phyloP scores from a whole-genome alignment of 768 basidiomycete genomes.

The Xanthoconium purpureum region DNA sequence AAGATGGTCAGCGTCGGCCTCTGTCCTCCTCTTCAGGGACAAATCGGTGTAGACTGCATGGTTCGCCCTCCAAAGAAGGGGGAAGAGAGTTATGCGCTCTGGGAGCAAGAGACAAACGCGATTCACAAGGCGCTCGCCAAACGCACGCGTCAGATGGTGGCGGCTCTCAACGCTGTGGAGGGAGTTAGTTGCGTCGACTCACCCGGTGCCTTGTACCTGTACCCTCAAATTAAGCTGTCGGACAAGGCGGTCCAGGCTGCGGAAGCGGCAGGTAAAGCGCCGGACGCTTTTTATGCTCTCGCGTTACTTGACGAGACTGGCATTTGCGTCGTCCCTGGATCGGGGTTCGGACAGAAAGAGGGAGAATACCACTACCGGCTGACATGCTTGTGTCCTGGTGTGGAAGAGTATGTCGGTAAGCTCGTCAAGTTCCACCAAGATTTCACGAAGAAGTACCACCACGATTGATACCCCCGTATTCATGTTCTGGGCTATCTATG shows the following conservation, averaged over 20 bases:
- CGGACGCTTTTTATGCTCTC: slow-evolving; percentile 88
- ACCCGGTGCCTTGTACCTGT: slow-evolving; percentile 92
- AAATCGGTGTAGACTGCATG: slow-evolving; percentile 92
- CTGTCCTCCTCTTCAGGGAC: slow-evolving; percentile 87
- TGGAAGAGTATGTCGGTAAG: slow-evolving; percentile 86
- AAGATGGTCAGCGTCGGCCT: slow-evolving; percentile 93
- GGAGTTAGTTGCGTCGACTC: slow-evolving; percentile 90
- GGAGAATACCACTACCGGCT: slow-evolving; percentile 89
- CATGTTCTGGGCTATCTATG: background rate
- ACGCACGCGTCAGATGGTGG: slow-evolving; percentile 71
- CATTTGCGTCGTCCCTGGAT: slow-evolving; percentile 92
- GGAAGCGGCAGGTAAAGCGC: slow-evolving; percentile 63
- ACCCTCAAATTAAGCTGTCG: slow-evolving; percentile 77
- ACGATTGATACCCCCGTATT: slow-evolving; percentile 11
- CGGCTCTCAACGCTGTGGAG: slow-evolving; percentile 73
- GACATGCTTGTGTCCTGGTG: slow-evolving; percentile 92
- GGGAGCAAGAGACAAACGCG: slow-evolving; percentile 77
- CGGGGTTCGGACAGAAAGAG: slow-evolving; percentile 90
- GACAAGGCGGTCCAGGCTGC: slow-evolving; percentile 73
- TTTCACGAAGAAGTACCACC: slow-evolving; percentile 51
- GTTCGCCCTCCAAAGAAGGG: slow-evolving; percentile 85
- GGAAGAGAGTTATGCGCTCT: slow-evolving; percentile 71
- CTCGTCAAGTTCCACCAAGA: slow-evolving; percentile 71
- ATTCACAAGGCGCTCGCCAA: slow-evolving; percentile 73
- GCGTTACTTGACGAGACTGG: slow-evolving; percentile 83